Percentiles rank a stretch among this genome's conserved stretches.
phyloP scores from a whole-genome alignment of 192 early-diverging fungal species.

The Mortierella hygrophila region DNA sequence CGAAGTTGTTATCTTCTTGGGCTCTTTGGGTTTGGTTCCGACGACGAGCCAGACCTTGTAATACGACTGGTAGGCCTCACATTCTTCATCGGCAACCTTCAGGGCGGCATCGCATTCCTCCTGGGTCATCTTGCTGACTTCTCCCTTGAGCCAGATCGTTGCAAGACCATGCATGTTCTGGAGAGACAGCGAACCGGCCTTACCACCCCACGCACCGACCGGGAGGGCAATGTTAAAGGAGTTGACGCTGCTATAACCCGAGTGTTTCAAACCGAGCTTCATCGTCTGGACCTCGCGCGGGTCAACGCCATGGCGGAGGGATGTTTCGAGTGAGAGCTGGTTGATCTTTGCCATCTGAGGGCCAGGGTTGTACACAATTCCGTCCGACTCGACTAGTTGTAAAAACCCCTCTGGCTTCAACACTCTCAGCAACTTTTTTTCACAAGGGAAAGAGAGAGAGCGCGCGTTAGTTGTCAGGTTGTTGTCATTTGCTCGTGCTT shows the following conservation, averaged over 20 bases:
- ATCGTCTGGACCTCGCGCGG: slow-evolving; percentile 51
- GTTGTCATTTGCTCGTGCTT: neutral
- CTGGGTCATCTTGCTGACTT: slow-evolving; percentile 38
- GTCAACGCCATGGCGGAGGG: slow-evolving; percentile 50
- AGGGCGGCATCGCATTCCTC: slow-evolving; percentile 23
- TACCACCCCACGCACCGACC: slow-evolving; percentile 48
- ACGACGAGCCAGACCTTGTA: slow-evolving; percentile 57
- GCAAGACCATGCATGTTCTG: slow-evolving; percentile 55
- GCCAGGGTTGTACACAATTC: slow-evolving; percentile 46
- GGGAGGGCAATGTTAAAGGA: slow-evolving; percentile 52
- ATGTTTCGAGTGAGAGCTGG: slow-evolving; percentile 51
- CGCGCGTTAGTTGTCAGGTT: neutral
- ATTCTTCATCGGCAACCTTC: slow-evolving; percentile 23
- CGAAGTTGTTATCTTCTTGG: slow-evolving; percentile 13
- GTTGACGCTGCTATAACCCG: slow-evolving; percentile 41
- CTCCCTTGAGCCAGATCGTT: slow-evolving; percentile 55
- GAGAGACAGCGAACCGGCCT: slow-evolving; percentile 30
- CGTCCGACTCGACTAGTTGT: slow-evolving; percentile 60
- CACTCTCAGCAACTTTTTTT: slow-evolving; percentile 58
- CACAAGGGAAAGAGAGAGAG: neutral
- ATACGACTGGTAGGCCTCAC: slow-evolving; percentile 34
- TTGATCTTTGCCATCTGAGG: slow-evolving; percentile 48
- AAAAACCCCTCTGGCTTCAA: slow-evolving; percentile 67
- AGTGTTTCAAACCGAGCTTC: slow-evolving; percentile 40
- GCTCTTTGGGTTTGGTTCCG: slow-evolving; percentile 44